Base-by-base conservation (phyloP, 495 filamentous ascomycete genomes). In the Parathielavia appendiculata region DNA sequence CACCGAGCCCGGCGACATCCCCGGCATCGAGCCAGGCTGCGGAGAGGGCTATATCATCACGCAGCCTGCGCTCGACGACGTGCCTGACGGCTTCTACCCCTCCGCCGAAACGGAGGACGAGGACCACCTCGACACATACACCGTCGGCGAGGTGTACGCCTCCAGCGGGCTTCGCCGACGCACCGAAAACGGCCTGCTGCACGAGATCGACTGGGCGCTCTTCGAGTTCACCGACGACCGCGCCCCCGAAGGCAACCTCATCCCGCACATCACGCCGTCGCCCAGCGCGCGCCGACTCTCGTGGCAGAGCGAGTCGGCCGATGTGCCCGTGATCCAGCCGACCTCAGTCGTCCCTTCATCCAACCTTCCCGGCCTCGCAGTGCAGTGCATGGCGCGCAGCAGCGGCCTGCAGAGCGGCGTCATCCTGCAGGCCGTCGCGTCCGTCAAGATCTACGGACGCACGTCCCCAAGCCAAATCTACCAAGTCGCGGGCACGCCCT, bases 201-300 rank as follows among this genome's bases (percentile, higher is more conserved):
- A 97, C 64, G 92, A 97, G 69, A 91, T 97, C 58, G 92, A 97
- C 69, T 97, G 92, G 92, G 91, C 92, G 0, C 74, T 97, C 11
- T 89, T 97, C 59, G 86, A 91, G 66, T 87, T 97, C 51, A 73
- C 86, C 19, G 75, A 85, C 9, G 78, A 84, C 17, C 83, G 92
- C 13, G 75, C 84, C 53, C 87, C 90, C n/a, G 75, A 79, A 0
- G 78, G 82, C 41, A 95, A 95, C 62, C 72, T 82, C 14, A 84
- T 80, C 11, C 74, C 75, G 32, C 63, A 16, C 59, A 56, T 39
- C 50, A 57, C 44, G 26, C 17, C 54, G 19, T 20, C 60, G 22
- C 11, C 30, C 35, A 20, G 23, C 3, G 3, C 5, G 38, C 41
- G 32, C 51, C 19, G 54, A 43, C 3, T 50, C 54, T 53, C 22